Evolutionary conservation across 495 filamentous ascomycete genomes (phyloP).

Genomic region (Hypoxylon lenormandii): DNA sequence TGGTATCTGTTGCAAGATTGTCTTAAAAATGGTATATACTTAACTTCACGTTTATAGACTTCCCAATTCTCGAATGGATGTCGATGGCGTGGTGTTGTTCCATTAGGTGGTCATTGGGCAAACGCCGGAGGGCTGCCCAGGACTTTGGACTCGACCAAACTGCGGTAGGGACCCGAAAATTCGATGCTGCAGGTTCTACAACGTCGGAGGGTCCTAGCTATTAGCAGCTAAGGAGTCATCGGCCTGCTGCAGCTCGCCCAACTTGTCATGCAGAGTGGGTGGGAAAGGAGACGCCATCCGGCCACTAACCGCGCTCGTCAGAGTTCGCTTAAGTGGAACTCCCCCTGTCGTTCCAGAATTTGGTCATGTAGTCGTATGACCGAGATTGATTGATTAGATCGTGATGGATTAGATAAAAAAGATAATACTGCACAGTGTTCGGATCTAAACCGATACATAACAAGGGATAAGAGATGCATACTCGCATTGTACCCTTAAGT

Average conservation of each 20-base stretch:
- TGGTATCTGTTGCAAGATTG: background rate
- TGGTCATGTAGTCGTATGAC: conserved; percentile 42
- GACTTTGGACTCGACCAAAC: conserved; percentile 1
- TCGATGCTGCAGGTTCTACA: conserved; percentile 26
- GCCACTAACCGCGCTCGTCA: conserved; percentile 21
- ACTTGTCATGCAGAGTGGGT: conserved; percentile 34
- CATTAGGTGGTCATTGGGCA: too few species aligned
- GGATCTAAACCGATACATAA: background rate
- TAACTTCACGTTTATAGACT: background rate
- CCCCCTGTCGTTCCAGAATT: conserved; percentile 3
- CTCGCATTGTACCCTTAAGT: background rate
- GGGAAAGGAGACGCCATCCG: conserved; percentile 16
- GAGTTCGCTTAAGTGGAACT: conserved; percentile 30
- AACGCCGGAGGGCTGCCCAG: conserved; percentile 2
- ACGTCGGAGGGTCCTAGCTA: conserved; percentile 24
- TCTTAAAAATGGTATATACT: too few species aligned
- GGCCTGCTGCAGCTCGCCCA: conserved; percentile 37
- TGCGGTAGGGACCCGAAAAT: conserved; percentile 13
- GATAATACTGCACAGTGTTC: conserved; percentile 30
- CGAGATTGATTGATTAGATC: conserved; percentile 49
- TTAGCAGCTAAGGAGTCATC: conserved; percentile 17
- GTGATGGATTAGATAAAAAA: conserved; percentile 46
- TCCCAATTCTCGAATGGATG: background rate
- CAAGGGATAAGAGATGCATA: background rate
- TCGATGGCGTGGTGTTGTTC: too few species aligned